Percentiles rank a stretch among this genome's conserved stretches.
Evolutionary conservation across 192 early-diverging fungal species (phyloP).

Genomic region (Coemansia sp.): DNA sequence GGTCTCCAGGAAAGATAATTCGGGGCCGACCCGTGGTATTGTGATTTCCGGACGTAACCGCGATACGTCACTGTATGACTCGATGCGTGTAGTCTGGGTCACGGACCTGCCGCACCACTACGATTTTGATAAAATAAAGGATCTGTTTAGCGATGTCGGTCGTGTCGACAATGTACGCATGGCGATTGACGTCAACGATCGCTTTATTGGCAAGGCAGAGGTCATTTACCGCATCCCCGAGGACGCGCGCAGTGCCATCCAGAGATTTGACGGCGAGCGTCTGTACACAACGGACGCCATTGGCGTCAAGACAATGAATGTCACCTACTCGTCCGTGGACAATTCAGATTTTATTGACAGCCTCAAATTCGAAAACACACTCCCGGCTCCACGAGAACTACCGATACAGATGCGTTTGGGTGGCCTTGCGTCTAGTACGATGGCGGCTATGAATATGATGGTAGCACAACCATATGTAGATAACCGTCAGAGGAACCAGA

Average conservation of each 20-base stretch:
- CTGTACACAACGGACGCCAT: conserved; percentile 34
- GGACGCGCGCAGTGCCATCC: conserved; percentile 50
- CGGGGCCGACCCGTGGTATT: conserved; percentile 15
- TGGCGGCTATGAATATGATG: conserved; percentile 16
- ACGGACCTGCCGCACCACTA: conserved; percentile 34
- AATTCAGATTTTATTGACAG: conserved; percentile 27
- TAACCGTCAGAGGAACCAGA: conserved; percentile 2
- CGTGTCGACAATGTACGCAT: conserved; percentile 45
- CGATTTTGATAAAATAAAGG: conserved; percentile 37
- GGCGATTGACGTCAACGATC: conserved; percentile 30
- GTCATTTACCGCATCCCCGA: conserved; percentile 39
- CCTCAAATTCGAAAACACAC: conserved; percentile 32
- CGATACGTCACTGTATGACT: conserved; percentile 36
- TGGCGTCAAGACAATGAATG: conserved; percentile 17
- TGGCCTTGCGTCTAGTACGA: conserved; percentile 7
- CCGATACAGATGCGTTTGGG: conserved; percentile 17
- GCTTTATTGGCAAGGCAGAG: conserved; percentile 47
- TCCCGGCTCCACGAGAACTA: conserved; percentile 22
- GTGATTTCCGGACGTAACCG: conserved; percentile 30
- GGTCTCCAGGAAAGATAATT: background rate
- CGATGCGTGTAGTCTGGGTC: conserved; percentile 37
- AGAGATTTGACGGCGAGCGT: conserved; percentile 51
- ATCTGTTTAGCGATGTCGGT: conserved; percentile 38
- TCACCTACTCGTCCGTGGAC: conserved; percentile 26
- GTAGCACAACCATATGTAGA: background rate